Conservation (phyloP, 179 eudicot genomes). For the Silene coronaria region DNA sequence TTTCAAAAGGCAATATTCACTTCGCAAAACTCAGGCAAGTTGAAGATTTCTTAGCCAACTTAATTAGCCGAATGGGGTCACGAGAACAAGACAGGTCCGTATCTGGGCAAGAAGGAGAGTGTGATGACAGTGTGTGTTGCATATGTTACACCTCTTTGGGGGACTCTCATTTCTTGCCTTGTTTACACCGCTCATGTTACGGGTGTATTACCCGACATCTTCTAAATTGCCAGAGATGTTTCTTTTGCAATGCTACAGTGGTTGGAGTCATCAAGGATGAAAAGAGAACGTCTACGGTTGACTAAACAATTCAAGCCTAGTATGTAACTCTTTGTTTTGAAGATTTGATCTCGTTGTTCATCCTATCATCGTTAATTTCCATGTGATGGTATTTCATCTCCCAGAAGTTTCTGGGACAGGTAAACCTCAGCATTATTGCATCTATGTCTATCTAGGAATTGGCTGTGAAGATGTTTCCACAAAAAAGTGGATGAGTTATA, state of each 20-base stretch:
- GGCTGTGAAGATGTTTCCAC: background rate
- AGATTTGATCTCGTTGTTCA: conserved; percentile 2
- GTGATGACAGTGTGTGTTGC: conserved; percentile 51
- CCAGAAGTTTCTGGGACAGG: background rate
- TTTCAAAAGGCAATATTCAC: conserved; percentile 41
- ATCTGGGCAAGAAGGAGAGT: conserved; percentile 41
- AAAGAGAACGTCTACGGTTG: background rate
- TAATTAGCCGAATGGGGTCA: conserved; percentile 42
- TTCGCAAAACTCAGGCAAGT: conserved; percentile 49
- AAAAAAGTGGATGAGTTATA: background rate
- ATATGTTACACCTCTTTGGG: conserved; percentile 63
- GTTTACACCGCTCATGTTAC: conserved; percentile 68
- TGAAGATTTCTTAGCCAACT: conserved; percentile 59
- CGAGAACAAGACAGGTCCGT: conserved; percentile 33
- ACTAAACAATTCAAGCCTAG: background rate
- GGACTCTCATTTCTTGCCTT: conserved; percentile 64
- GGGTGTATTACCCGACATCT: conserved; percentile 91
- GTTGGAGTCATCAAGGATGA: conserved; percentile 38
- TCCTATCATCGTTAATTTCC: background rate
- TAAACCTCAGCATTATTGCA: background rate
- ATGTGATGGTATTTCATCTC: background rate
- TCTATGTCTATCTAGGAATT: background rate
- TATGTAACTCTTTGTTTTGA: background rate
- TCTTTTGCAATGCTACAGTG: conserved; percentile 82
- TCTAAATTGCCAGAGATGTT: conserved; percentile 79